Evolutionary conservation across 192 early-diverging fungal genomes (phyloP), one percentile per base, ranked within the genome.

Genomic region (Chytriomyces hyalinus): DNA sequence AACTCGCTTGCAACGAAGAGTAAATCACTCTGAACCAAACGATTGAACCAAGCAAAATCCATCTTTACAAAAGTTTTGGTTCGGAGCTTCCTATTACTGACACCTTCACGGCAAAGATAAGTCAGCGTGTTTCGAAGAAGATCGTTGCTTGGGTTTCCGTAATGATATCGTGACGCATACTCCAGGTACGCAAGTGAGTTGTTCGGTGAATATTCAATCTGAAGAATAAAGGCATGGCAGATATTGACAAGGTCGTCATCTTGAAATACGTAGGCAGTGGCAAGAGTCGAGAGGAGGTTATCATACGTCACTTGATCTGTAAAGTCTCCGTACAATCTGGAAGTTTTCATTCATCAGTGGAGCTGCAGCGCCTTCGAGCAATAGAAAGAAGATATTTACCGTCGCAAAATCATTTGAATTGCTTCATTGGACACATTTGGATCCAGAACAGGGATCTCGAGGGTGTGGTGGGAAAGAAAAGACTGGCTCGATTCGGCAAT

Each of bases 311-410:
- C 47, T 17, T 48, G 9, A 44, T 75, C 73, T 4, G 73, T 46
- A 36, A 65, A 75, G 36, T 75, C 73, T 7, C 73, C 73, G 43
- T 75, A 75, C 62, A 75, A n/a, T 75, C 73, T 75, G 28, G 6
- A 59, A 28, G 20, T n/a, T 57, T 57, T 20, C 15, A 57, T 57
- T 57, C 53, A 57, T n/a, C 20, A 57, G 53, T 36, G 36, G 36
- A 36, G 36, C 36, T 36, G 36, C 36, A 36, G 4, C 36, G 36
- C 36, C 36, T 36, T 36, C 36, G 36, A 36, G 36, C 36, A 36
- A 36, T 36, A 57, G 3, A 3, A 57, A 13, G 15, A 20, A 13
- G 20, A 57, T 6, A 15, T 60, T 17, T 20, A 75, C 73, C 73
- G 43, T 22, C 48, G 53, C 17, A 75, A 75, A 47, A 75, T 36